Conservation (phyloP, 2,329 filamentous ascomycete species). For the Phaeosphaeria sp. region DNA sequence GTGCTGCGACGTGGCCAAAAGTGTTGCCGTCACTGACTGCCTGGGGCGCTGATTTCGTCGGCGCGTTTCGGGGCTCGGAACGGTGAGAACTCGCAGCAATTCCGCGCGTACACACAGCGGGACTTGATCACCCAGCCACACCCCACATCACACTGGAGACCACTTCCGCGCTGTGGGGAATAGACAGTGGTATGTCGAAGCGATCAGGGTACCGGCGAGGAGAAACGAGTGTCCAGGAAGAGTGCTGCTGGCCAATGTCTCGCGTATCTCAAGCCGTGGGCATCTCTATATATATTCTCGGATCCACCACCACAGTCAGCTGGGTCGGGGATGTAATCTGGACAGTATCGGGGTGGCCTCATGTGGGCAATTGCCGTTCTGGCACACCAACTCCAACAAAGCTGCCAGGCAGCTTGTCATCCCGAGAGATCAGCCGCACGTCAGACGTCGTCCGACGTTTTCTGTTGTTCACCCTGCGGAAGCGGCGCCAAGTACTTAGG, state of each 20-base stretch:
- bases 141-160: neutral
- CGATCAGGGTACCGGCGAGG: neutral
- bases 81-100: conserved; percentile 1
- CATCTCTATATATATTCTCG: neutral
- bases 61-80: conserved; percentile 11
- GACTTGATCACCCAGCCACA: neutral
- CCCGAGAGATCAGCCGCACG: neutral
- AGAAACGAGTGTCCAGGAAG: neutral
- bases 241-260: neutral
- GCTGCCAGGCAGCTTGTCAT: neutral
- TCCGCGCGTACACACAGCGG: conserved; percentile 7
- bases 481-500: neutral
- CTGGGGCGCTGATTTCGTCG: neutral
- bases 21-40: conserved; percentile 34
- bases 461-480: neutral
- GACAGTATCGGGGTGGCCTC: neutral
- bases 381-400: neutral
- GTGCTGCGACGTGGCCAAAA: conserved; percentile 20
- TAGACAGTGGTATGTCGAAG: neutral
- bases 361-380: neutral
- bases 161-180: neutral
- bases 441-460: neutral
- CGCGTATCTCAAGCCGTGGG: neutral
- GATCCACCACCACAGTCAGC: neutral
- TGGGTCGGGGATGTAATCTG: neutral